Evolutionary conservation across 2,329 filamentous ascomycete species (phyloP), one percentile per base, ranked within the genome.

Genomic region (Cladophialophora chaetospira): DNA sequence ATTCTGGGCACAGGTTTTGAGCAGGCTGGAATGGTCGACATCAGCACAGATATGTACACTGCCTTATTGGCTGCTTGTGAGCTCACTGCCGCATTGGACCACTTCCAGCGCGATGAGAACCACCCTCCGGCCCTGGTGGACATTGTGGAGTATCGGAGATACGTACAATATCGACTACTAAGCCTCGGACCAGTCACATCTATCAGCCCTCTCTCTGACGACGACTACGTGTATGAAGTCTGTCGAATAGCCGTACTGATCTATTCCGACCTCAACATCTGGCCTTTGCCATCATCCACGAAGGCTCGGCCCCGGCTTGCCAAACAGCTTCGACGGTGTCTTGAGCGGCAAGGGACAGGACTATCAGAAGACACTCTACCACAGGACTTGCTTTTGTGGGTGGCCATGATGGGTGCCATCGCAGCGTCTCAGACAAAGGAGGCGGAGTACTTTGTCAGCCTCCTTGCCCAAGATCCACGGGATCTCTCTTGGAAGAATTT

Each of bases 381-480:
- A 4, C 9, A 15, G 11, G 46, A 49, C 46, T 23, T 49, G 2
- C 33, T 49, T 5, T 21, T 49, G 25, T 49, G 46, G 46, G 15
- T 49, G 26, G 28, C 28, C 46, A 33, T 49, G 46, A 49, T 49
- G 46, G 46, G 46, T 6, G 46, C 46, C 25, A 36, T 49, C 28
- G 46, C 46, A n/a, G 33, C 33, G 17, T 2, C 10, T 28, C 5
- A 13, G 5, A 42, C 38, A 5, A 1, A 23, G 13, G 2, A 36
- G 13, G 33, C n/a, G 3, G 3, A 13, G 5, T 36, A 36, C 33
- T 36, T 36, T 36, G 33, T 36, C 5, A 15, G 13, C 17, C 33
- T 36, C 19, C 38, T 42, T 10, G 38, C 21, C 38, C 38, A 11
- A 4, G 15, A 23, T 10, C 38, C 21, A 8, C 38, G 38, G 15